A percentile compares a stretch with the other conserved stretches of the same genome.
Evolutionary conservation across 2,329 filamentous ascomycete species (phyloP).

Genomic region (Aspergillus transmontanensis): DNA sequence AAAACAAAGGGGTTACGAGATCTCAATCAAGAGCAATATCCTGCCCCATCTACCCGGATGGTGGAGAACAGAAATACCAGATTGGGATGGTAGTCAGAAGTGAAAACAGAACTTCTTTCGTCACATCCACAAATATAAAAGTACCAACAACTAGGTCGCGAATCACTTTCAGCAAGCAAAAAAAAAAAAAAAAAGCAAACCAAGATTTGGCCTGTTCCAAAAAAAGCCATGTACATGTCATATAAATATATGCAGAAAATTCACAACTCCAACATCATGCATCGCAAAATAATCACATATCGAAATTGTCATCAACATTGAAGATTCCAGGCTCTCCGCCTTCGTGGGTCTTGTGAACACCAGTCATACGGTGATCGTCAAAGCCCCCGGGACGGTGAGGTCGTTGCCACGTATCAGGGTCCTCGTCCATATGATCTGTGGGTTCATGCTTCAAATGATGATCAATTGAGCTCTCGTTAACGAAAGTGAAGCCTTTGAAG

Average conservation of each 20-base stretch:
- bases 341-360: constrained; percentile 44
- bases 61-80: background rate
- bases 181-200: constrained; percentile 7
- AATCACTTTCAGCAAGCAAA: constrained; percentile 3
- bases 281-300: constrained; percentile 45
- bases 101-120: background rate
- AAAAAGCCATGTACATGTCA: constrained; percentile 34
- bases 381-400: constrained; percentile 34
- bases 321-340: constrained; percentile 44
- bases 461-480: constrained; percentile 95
- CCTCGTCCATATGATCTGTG: constrained; percentile 47
- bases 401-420: constrained; percentile 37
- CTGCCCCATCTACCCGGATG: constrained; percentile 6
- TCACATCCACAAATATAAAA: constrained; percentile 4
- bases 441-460: constrained; percentile 48
- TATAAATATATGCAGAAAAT: constrained; percentile 33
- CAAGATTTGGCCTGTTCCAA: constrained; percentile 25
- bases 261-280: constrained; percentile 43
- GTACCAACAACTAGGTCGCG: constrained; percentile 9
- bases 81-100: background rate
- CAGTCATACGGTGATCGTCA: constrained; percentile 47
- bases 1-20: background rate
- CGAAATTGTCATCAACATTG: constrained; percentile 48
- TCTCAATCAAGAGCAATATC: constrained; percentile 1
- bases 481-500: constrained; percentile 97